Percentiles rank a stretch among this genome's conserved stretches.
These are phyloP conservation scores for Penicillium sp. DNA, from an alignment of 2,329 filamentous ascomycete species.

Conservation along the genomic window DNA sequence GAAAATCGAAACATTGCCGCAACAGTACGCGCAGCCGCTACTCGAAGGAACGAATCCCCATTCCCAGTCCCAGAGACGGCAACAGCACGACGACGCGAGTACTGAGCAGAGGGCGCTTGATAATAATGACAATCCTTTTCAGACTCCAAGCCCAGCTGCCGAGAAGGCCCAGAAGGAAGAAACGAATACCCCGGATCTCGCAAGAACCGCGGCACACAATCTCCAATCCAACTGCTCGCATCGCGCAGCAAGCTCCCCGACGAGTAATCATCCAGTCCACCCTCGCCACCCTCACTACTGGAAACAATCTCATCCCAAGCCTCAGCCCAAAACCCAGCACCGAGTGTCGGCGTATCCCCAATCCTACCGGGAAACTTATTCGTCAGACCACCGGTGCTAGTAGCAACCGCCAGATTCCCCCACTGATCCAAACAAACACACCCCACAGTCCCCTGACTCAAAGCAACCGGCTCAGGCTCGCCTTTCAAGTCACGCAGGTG, in stretches of 20 bases:
- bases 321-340: slow-evolving; percentile 88
- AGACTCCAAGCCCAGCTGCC: neutral
- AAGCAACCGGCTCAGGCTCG: slow-evolving; percentile 20
- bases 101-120: neutral
- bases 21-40: slow-evolving; percentile 68
- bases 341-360: slow-evolving; percentile 80
- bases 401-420: slow-evolving; percentile 68
- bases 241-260: neutral
- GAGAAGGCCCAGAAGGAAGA: slow-evolving; percentile 1
- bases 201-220: slow-evolving; percentile 16
- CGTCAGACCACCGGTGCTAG: slow-evolving; percentile 73
- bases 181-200: neutral
- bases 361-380: slow-evolving; percentile 85
- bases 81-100: slow-evolving; percentile 39
- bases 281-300: too few relatives aligned
- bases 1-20: slow-evolving; percentile 70
- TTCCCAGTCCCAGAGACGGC: slow-evolving; percentile 80
- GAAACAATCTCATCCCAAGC: slow-evolving; percentile 59
- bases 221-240: slow-evolving; percentile 12
- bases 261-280: neutral
- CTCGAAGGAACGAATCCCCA: slow-evolving; percentile 79
- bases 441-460: slow-evolving; percentile 82
- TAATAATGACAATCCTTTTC: slow-evolving; percentile 6
- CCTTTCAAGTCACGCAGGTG: slow-evolving; percentile 61
- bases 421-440: slow-evolving; percentile 77